phyloP scores from a whole-genome alignment of 441 rosid genomes.

The Hura crepitans region DNA sequence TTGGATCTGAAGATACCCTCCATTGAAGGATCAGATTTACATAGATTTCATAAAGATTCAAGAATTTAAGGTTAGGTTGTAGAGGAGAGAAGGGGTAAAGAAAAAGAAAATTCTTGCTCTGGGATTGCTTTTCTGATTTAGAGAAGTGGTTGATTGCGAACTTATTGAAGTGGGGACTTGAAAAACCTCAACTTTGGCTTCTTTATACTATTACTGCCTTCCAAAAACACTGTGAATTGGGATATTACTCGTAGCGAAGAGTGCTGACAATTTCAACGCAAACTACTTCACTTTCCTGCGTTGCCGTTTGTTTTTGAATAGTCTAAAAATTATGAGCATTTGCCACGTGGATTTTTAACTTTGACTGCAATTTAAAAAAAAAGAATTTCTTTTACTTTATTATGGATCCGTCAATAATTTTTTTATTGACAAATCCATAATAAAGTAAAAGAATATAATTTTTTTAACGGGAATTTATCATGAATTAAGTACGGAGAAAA shows the following conservation, averaged over 20 bases:
- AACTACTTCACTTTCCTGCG: background rate
- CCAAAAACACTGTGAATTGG: background rate
- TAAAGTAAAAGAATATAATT: no score
- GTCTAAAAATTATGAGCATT: background rate
- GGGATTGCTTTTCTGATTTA: conserved; percentile 19
- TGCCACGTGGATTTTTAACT: conserved; percentile 2
- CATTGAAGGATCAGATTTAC: conserved; percentile 26
- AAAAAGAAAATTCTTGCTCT: conserved; percentile 5
- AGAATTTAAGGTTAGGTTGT: conserved; percentile 12
- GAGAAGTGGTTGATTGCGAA: background rate
- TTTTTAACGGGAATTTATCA: no score
- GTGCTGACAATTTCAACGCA: background rate
- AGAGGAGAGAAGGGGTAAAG: background rate
- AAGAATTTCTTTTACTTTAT: background rate
- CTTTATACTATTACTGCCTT: background rate
- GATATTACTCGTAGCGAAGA: background rate
- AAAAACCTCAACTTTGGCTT: background rate
- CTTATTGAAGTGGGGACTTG: conserved; percentile 10
- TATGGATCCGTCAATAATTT: no score
- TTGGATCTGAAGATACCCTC: conserved; percentile 59
- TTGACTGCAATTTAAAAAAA: no score
- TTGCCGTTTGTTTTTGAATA: conserved; percentile 5
- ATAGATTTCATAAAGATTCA: conserved; percentile 10
- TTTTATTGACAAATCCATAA: no score
- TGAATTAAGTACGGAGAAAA: no score